Evolutionary conservation across 257 asterid genomes (phyloP).

Genomic region (Osmanthus fragrans): DNA sequence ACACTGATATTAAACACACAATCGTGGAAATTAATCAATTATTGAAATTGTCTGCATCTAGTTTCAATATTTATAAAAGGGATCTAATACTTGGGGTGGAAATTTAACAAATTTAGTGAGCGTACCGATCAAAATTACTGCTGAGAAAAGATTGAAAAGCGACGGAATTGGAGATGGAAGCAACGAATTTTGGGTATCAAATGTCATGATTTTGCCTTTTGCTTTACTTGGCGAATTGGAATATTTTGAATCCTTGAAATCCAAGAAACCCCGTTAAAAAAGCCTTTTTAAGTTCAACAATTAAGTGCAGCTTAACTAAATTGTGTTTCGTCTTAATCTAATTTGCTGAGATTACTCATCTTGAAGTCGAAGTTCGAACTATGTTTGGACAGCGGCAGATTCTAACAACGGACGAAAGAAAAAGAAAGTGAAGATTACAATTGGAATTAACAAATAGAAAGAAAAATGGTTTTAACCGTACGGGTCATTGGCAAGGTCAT

Average conservation of each 20-base stretch:
- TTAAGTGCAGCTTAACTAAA: not conserved
- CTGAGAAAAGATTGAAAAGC: constrained; percentile 3
- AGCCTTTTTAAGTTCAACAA: not conserved
- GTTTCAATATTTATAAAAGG: not conserved
- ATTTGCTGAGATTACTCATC: not conserved
- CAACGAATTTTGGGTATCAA: constrained; percentile 21
- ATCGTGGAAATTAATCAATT: not conserved
- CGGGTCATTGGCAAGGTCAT: no score
- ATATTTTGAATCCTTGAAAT: constrained; percentile 44
- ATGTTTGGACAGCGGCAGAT: not conserved
- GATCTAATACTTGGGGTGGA: not conserved
- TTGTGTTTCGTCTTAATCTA: not conserved
- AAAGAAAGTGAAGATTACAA: no score
- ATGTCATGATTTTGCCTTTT: constrained; percentile 18
- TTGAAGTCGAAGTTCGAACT: not conserved
- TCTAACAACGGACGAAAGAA: no score
- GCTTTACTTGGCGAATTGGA: constrained; percentile 29
- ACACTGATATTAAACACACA: not conserved
- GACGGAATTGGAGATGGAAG: not conserved
- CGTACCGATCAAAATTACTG: not conserved
- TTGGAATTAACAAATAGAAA: no score
- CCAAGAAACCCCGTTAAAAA: constrained; percentile 31
- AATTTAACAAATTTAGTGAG: not conserved
- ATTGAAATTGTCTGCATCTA: not conserved
- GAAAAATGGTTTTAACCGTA: no score